Conservation (phyloP, 2,329 filamentous ascomycete species). For the Cladosporium sp. region DNA sequence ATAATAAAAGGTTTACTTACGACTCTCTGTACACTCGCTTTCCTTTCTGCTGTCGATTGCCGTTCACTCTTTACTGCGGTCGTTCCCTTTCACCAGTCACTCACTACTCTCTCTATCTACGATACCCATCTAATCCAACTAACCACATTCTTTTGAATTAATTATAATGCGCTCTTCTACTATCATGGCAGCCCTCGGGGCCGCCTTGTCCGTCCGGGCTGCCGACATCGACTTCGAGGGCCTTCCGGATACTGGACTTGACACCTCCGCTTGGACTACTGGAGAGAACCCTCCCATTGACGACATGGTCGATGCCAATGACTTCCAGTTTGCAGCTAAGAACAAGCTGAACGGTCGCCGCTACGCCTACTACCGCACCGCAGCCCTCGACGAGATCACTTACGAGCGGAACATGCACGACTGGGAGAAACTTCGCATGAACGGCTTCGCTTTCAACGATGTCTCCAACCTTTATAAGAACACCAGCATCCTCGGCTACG, state of each 20-base stretch:
- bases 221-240: conserved; percentile 23
- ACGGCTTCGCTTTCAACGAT: conserved; percentile 23
- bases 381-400: conserved; percentile 24
- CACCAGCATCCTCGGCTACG: conserved; percentile 86
- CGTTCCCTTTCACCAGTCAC: not conserved
- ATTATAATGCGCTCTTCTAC: conserved; percentile 7
- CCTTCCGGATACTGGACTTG: conserved; percentile 24
- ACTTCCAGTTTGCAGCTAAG: conserved; percentile 35
- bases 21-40: too few relatives aligned
- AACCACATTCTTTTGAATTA: not conserved
- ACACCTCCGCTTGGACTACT: conserved; percentile 22
- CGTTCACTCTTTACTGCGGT: too few relatives aligned
- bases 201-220: conserved; percentile 4
- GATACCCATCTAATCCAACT: not conserved
- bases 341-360: conserved; percentile 24
- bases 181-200: conserved; percentile 6
- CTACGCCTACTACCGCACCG: conserved; percentile 27
- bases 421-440: conserved; percentile 24
- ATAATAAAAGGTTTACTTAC: too few relatives aligned
- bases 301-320: conserved; percentile 22
- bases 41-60: too few relatives aligned
- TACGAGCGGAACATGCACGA: conserved; percentile 24
- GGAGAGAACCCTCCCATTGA: conserved; percentile 21
- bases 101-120: not conserved
- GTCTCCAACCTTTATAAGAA: conserved; percentile 16